A percentile compares a stretch with the other conserved stretches of the same genome.
phyloP scores from a whole-genome alignment of 2,329 filamentous ascomycete species.

The Trichoderma sp. region DNA sequence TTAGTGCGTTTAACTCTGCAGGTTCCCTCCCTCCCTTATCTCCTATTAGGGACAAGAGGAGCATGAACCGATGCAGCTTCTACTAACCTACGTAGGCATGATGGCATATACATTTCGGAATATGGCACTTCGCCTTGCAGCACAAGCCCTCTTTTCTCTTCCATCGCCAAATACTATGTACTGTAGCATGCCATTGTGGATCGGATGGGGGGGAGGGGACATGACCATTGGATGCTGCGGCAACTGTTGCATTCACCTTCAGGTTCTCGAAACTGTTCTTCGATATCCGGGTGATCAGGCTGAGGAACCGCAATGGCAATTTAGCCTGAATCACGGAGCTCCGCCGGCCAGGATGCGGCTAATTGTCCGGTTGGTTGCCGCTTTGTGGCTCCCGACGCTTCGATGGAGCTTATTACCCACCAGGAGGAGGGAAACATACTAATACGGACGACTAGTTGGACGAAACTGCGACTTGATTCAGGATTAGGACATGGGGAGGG shows the following conservation, averaged over 20 bases:
- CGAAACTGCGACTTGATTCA: slow-evolving; percentile 8
- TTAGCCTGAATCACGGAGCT: slow-evolving; percentile 11
- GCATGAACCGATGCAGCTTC: not conserved
- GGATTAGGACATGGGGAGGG: not conserved
- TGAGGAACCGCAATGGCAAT: not conserved
- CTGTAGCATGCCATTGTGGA: slow-evolving; percentile 8
- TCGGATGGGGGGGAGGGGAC: not conserved
- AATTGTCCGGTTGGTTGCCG: slow-evolving; percentile 19
- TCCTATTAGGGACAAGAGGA: too few species aligned
- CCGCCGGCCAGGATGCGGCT: slow-evolving; percentile 14
- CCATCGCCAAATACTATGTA: not conserved
- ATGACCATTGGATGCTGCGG: not conserved
- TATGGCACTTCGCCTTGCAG: not conserved
- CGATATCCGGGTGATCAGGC: slow-evolving; percentile 15
- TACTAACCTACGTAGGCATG: not conserved
- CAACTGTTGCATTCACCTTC: not conserved
- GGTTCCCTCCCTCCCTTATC: too few species aligned
- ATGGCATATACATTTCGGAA: not conserved
- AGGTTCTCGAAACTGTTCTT: slow-evolving; percentile 2
- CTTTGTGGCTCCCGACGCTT: not conserved
- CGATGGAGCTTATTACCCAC: slow-evolving; percentile 4
- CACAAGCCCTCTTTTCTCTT: not conserved
- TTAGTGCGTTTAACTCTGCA: not conserved
- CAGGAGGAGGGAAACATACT: not conserved
- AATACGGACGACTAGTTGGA: not conserved